A percentile compares a stretch with the other conserved stretches of the same genome.
Evolutionary conservation across 2,329 filamentous ascomycete species (phyloP).

Genomic region (Scortechinia acanthostroma): DNA sequence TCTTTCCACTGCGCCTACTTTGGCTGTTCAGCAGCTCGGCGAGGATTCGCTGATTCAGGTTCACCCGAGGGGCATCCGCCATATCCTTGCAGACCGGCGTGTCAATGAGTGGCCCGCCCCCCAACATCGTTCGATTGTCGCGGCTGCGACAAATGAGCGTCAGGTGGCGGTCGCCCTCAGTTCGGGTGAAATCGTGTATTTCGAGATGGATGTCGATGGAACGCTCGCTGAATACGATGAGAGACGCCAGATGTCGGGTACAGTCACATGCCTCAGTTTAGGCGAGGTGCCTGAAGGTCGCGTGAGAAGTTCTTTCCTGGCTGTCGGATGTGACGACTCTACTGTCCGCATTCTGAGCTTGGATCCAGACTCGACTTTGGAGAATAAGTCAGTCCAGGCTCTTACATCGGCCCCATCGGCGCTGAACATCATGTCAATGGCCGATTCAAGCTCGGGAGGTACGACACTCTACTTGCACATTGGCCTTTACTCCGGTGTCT

Average conservation of each 20-base stretch:
- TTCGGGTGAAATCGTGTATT: slow-evolving; percentile 94
- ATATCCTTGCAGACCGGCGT: slow-evolving; percentile 63
- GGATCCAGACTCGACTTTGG: slow-evolving; percentile 81
- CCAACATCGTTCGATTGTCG: slow-evolving; percentile 88
- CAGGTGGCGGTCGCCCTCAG: slow-evolving; percentile 92
- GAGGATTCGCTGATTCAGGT: slow-evolving; percentile 90
- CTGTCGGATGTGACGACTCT: slow-evolving; percentile 92
- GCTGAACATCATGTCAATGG: slow-evolving; percentile 88
- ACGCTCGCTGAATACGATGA: slow-evolving; percentile 90
- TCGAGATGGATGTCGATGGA: slow-evolving; percentile 91
- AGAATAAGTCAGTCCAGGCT: slow-evolving; percentile 90
- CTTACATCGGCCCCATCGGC: slow-evolving; percentile 84
- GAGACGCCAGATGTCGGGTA: slow-evolving; percentile 88
- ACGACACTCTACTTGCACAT: slow-evolving; percentile 92
- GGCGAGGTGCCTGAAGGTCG: slow-evolving; percentile 88
- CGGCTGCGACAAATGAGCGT: slow-evolving; percentile 83
- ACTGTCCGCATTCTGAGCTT: slow-evolving; percentile 89
- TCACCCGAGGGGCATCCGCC: slow-evolving; percentile 89
- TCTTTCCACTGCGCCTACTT: slow-evolving; percentile 76
- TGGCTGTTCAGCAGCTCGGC: slow-evolving; percentile 88
- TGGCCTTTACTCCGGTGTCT: slow-evolving; percentile 88
- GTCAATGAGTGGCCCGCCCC: slow-evolving; percentile 92
- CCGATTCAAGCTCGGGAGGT: slow-evolving; percentile 75
- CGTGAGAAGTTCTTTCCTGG: slow-evolving; percentile 81
- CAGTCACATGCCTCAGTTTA: slow-evolving; percentile 88